Base-by-base conservation (phyloP, 2,329 filamentous ascomycete species). In the Berkeleyomyces basicola region DNA sequence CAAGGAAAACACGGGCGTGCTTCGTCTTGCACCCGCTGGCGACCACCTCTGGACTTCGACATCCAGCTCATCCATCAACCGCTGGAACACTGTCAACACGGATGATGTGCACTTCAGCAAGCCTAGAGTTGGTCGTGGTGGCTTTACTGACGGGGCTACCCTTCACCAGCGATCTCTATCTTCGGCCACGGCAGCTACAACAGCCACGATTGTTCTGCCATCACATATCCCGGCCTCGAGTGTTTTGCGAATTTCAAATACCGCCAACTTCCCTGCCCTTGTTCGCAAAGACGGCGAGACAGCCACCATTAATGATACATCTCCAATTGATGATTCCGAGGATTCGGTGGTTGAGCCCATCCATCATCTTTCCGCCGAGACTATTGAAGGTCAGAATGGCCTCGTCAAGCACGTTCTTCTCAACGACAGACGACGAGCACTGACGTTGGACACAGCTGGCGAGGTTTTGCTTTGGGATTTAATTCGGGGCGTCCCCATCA, bases 391-490 rank as follows among this genome's bases (percentile, higher is more conserved):
- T 1, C 91, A 96, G 69, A 92, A 96, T 74, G 93, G 93, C 7
- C 76, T 99, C 61, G 90, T 97, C 65, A 99, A 97, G 73, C 88
- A 96, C 72, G 85, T 87, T 68, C 80, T 97, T 68, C 78, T 99
- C 65, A 97, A 95, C 72, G 92, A 99, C 71, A 82, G 92, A 67
- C 86, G 88, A 70, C 82, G 90, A 64, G 91, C 95, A 3, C 77
- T 99, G 67, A 99, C 93, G 0, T 77, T 96, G 61, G 93, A 99
- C 72, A 96, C 93, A 2, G 91, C 92, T 1, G 93, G 93, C 14
- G 93, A 99, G 70, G 91, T 97, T 2, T 77, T 96, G 57, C 75
- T 99, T 67, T 99, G 93, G 93, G 93, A 99, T 77, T 77, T 99
- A 46, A 79, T 99, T 55, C 66, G 93, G 85, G 97, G 93, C 71